phyloP scores from a whole-genome alignment of 176 grass and related monocot species.

The Aegilops longissima region DNA sequence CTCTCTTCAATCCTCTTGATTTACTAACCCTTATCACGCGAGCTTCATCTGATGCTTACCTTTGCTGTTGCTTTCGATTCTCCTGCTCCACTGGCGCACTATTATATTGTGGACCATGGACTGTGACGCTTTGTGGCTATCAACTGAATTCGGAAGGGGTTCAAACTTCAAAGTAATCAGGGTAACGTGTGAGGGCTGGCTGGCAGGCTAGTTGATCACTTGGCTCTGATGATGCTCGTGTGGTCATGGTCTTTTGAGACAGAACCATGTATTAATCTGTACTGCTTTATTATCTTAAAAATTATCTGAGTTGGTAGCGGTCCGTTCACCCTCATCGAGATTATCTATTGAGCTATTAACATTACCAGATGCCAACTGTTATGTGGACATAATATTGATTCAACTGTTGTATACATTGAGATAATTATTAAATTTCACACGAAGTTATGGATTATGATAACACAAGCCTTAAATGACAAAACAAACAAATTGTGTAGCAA shows the following conservation, averaged over 20 bases:
- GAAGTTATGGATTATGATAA: background rate
- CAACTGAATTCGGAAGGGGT: background rate
- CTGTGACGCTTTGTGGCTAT: background rate
- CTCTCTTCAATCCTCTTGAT: background rate
- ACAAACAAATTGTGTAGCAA: too few relatives aligned
- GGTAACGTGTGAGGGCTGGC: background rate
- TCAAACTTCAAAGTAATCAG: background rate
- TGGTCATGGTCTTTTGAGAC: background rate
- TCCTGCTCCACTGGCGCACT: background rate
- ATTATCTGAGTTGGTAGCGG: background rate
- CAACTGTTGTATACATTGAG: background rate
- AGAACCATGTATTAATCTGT: background rate
- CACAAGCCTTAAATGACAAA: too few relatives aligned
- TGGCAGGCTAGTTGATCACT: background rate
- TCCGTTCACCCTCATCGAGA: background rate
- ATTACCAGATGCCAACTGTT: background rate
- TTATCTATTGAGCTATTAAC: background rate
- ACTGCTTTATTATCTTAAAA: background rate
- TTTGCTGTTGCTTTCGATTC: background rate
- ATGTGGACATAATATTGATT: background rate
- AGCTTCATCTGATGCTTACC: background rate
- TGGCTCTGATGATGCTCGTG: background rate
- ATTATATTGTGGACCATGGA: background rate
- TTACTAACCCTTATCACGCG: background rate
- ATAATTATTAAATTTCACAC: background rate